A percentile compares a stretch with the other conserved stretches of the same genome.
Evolutionary conservation across 2,329 filamentous ascomycete genomes (phyloP).

Genomic region (Colletotrichum orbiculare): DNA sequence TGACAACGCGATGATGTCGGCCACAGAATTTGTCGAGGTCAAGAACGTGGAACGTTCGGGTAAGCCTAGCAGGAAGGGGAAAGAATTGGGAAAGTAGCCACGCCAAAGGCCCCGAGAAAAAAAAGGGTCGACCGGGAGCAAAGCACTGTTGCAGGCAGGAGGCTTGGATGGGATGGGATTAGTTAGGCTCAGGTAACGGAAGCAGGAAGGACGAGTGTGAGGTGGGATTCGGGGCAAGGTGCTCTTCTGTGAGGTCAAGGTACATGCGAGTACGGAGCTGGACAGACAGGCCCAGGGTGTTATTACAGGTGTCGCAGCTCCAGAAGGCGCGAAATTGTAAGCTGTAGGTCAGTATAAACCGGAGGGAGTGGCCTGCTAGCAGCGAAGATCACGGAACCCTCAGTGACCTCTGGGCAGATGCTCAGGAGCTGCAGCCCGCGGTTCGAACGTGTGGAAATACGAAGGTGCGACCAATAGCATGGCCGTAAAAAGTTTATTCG

Average conservation of each 20-base stretch:
- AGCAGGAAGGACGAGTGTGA: constrained; percentile 25
- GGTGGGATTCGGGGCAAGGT: constrained; percentile 8
- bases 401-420: constrained; percentile 10
- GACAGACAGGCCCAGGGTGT: constrained; percentile 1
- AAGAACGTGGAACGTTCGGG: constrained; percentile 32
- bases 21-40: constrained; percentile 28
- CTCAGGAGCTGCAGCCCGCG: constrained; percentile 21
- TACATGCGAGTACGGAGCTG: constrained; percentile 27
- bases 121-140: constrained; percentile 34
- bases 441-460: constrained; percentile 15
- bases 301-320: constrained; percentile 14
- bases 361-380: neutral
- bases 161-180: constrained; percentile 27
- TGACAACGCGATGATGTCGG: constrained; percentile 18
- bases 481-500: constrained; percentile 21
- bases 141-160: constrained; percentile 21
- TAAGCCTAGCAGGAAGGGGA: constrained; percentile 34
- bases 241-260: neutral
- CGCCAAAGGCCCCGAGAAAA: constrained; percentile 26
- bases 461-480: constrained; percentile 23
- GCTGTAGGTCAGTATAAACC: neutral
- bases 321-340: neutral
- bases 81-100: constrained; percentile 33
- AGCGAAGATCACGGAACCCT: constrained; percentile 3
- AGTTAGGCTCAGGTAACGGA: constrained; percentile 25